Base-by-base conservation (phyloP, 805 yeast genomes). In the Starmerella sp. region DNA sequence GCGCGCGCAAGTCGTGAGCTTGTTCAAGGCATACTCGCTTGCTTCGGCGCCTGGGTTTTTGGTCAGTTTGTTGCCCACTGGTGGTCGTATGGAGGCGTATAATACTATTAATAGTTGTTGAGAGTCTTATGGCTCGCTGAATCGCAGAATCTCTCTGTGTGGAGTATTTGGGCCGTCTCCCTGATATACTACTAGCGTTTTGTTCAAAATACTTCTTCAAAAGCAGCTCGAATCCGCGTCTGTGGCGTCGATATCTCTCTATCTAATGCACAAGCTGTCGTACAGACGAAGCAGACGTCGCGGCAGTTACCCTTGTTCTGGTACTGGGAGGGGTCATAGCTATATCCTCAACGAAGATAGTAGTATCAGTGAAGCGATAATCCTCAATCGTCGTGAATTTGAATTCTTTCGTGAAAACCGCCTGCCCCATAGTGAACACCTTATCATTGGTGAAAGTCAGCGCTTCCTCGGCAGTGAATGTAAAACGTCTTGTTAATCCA, bases 51-150 rank as follows among this genome's bases (percentile, higher is more conserved):
- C 34, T 54, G 48, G 53, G 48, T 45, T 38, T 32, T 37, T 31
- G 54, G 54, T 6, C 54, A 54, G 45, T 15, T 46, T 7, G 6
- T 54, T 7, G 37, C 52, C 30, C 46, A 54, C 15, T 29, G 48
- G 34, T 51, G 54, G 54, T 54, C 52, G 15, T 51, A 54, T n/a
- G 14, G 39, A 10, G 15, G 22, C 17, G n/a, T 41, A n/a, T 39
- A 32, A 8, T 31, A 14, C 14, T 43, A n/a, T 28, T 13, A 17
- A 9, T 30, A 10, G 14, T 11, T 10, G 22, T 22, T 22, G 22
- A 22, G 22, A 22, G 22, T 22, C 22, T 22, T 3, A 22, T 22
- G 3, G 22, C 22, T 22, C 22, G 22, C 22, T 22, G 22, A 22
- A 22, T 22, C 22, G 22, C 22, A 2, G 22, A 22, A 22, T 22